These are phyloP conservation scores for Podaxis sp. DNA, from an alignment of 768 basidiomycete species.

Conservation along the genomic window DNA sequence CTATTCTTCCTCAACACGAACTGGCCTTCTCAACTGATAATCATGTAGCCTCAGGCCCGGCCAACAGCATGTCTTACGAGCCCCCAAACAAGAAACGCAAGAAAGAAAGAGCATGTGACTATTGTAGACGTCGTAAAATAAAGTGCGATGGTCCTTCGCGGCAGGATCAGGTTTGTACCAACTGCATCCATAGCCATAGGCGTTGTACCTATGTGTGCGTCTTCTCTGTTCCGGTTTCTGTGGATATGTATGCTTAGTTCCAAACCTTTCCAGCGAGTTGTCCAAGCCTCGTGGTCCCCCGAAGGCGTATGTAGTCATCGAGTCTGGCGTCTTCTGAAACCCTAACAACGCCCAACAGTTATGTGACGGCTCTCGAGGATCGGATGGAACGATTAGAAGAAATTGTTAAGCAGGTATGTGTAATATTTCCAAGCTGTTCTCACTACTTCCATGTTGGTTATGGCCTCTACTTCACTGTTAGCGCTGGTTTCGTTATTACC, in stretches of 20 bases:
- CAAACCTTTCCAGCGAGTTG: constrained; percentile 42
- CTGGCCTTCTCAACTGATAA: neutral
- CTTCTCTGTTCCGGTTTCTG: neutral
- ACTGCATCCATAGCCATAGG: constrained; percentile 51
- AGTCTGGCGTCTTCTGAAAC: neutral
- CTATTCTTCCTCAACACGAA: constrained; percentile 1
- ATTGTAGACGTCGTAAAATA: constrained; percentile 57
- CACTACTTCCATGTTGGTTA: neutral
- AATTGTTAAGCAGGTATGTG: constrained; percentile 47
- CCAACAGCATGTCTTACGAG: neutral
- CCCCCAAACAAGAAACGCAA: constrained; percentile 39
- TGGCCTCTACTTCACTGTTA: neutral
- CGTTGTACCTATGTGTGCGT: constrained; percentile 62
- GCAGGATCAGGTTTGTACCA: constrained; percentile 53
- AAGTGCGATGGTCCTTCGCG: constrained; percentile 61
- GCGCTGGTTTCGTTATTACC: constrained; percentile 1
- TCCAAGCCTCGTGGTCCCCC: constrained; percentile 68
- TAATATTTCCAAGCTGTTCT: neutral
- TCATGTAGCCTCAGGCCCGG: neutral
- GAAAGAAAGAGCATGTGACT: constrained; percentile 59
- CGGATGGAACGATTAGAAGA: constrained; percentile 55
- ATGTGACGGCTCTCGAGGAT: constrained; percentile 60
- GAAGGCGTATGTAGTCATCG: constrained; percentile 51
- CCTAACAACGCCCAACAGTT: constrained; percentile 32
- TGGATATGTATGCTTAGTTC: neutral